Evolutionary conservation across 345 rosid species (phyloP), one percentile per base, ranked within the genome.

Genomic region (Populus simonii): DNA sequence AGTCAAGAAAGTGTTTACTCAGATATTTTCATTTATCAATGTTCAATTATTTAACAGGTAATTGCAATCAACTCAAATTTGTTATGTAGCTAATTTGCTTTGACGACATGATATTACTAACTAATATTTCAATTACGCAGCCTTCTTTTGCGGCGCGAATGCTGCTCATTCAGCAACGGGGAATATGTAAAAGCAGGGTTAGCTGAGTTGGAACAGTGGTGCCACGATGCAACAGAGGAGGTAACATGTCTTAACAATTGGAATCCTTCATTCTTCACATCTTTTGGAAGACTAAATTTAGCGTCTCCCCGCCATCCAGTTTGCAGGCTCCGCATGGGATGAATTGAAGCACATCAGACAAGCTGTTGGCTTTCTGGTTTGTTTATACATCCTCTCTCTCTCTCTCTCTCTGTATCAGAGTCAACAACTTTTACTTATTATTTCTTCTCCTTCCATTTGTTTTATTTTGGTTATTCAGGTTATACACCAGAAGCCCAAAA

Each of bases 21-120:
- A 94, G 71, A 92, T 91, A 87, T 92, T 94, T 81, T 94, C 97
- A 73, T 94, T 94, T 89, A 84, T 94, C 87, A 92, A 94, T 35
- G 97, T 94, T 81, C 96, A 94, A 86, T 86, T 94, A 72, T 94
- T 94, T 88, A 94, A 94, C 89, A 94, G 98, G 98, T 85, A 87
- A 68, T 71, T 70, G 47, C 41, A 29, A 45, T 25, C 2, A 59
- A 55, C 27, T 67, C 23, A 35, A 18, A 6, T 3, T 18, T 35
- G n/a, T 12, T 53, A 25, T 23, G 25, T 65, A 6, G 35, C 16
- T 63, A 6, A 25, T 33, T 71, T 72, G 41, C 33, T 68, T 13
- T 31, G 63, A 59, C 53, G 68, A 76, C 45, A 59, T 75, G 65
- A 53, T 70, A 66, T 59, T 49, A 71, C 76, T 17, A 59, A 62